Conservation (phyloP, 306 rosid species). For the Styphnolobium japonicum region DNA sequence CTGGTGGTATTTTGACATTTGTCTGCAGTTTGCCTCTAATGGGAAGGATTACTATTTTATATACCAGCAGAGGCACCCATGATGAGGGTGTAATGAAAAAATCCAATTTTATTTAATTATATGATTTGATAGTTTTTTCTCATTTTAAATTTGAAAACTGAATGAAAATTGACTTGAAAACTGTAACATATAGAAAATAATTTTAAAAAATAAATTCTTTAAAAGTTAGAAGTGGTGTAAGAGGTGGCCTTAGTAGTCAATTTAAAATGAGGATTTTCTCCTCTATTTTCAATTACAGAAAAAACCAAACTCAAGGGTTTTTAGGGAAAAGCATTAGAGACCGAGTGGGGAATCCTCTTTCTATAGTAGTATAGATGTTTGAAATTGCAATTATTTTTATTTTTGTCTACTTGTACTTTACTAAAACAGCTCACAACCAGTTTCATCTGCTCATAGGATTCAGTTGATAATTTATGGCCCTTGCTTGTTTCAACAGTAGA, state of each 20-base stretch:
- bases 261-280: background rate
- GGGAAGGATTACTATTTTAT: background rate
- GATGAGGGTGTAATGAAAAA: background rate
- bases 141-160: background rate
- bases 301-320: background rate
- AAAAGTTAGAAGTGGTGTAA: background rate
- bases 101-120: background rate
- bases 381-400: background rate
- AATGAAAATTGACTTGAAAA: background rate
- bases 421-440: background rate
- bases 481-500: background rate
- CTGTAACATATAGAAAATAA: background rate
- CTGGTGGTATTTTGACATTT: background rate
- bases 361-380: background rate
- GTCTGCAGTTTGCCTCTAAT: slow-evolving; percentile 1
- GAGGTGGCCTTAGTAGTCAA: background rate
- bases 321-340: background rate
- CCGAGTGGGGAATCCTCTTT: background rate
- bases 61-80: background rate
- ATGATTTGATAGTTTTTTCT: background rate
- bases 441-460: background rate
- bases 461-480: background rate
- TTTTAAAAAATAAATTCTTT: background rate
- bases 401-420: background rate
- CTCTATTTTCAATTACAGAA: background rate